Evolutionary conservation across 2,329 filamentous ascomycete genomes (phyloP).

Genomic region (Xylariaceae sp.): DNA sequence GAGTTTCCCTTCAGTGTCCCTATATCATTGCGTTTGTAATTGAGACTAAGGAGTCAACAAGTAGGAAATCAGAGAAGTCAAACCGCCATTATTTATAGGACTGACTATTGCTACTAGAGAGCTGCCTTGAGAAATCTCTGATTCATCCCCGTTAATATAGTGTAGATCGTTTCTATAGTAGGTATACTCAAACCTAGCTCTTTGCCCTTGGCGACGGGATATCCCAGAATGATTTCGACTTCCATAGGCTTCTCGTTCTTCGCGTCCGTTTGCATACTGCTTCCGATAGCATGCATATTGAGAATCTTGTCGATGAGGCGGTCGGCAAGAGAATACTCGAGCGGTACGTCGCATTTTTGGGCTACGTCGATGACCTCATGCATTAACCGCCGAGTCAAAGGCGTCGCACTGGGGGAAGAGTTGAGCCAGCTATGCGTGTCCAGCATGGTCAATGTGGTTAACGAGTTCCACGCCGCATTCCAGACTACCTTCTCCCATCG

Average conservation of each 20-base stretch:
- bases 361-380: slow-evolving; percentile 63
- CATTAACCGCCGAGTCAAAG: slow-evolving; percentile 57
- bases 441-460: slow-evolving; percentile 60
- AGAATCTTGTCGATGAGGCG: slow-evolving; percentile 55
- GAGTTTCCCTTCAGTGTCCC: too few species aligned
- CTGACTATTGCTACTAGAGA: not conserved
- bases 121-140: slow-evolving; percentile 19
- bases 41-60: too few species aligned
- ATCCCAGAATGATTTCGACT: slow-evolving; percentile 67
- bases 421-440: slow-evolving; percentile 59
- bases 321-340: slow-evolving; percentile 54
- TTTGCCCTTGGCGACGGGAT: slow-evolving; percentile 61
- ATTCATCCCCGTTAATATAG: slow-evolving; percentile 43
- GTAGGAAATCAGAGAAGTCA: too few species aligned
- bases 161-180: slow-evolving; percentile 50
- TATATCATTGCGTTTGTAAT: too few species aligned
- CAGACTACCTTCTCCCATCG: slow-evolving; percentile 67
- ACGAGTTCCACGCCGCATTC: slow-evolving; percentile 67
- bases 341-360: slow-evolving; percentile 54
- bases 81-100: not conserved
- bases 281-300: slow-evolving; percentile 49
- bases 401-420: slow-evolving; percentile 51
- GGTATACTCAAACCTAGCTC: slow-evolving; percentile 61
- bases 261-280: slow-evolving; percentile 65
- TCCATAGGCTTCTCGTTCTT: slow-evolving; percentile 64